Evolutionary conservation across 192 early-diverging fungal species (phyloP), one percentile per base, ranked within the genome.

Genomic region (Kappamyces sp.): DNA sequence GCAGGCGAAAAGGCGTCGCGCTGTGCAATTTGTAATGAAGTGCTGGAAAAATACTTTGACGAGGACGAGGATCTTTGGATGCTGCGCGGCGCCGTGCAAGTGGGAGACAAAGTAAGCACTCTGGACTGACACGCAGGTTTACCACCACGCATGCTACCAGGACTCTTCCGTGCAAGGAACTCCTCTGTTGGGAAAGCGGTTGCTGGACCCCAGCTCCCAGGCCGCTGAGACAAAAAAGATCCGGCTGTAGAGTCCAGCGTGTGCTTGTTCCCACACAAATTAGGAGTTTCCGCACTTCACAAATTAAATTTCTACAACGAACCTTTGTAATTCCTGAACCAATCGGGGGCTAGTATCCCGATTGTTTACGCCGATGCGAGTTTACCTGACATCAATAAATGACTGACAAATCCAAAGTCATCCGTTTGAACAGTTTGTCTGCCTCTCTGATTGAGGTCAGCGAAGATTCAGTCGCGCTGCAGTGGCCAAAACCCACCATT

Each of bases 21-120:
- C 34, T 83, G 79, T 47, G 60, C 63, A 1, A 68, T 84, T 23
- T 84, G 81, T 57, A 51, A 66, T 8, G 81, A 84, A 59, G 40
- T 41, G 40, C 51, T 84, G 7, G 80, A 80, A 51, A 78, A 75
- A 59, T 76, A 67, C 64, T 84, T 64, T 34, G 71, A 83, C 54
- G 80, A 83, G 41, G 80, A 79, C 10, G 51, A 60, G 43, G 81
- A 83, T 35, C 63, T 69, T 12, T 83, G 80, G 80, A 83, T 83
- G 80, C 63, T 84, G n/a, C 48, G 72, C 13, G 63, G 52, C 12
- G 69, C 73, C 12, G 64, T 79, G 9, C 49, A 54, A 36, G 32
- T 61, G 35, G 64, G 70, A 32, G 68, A 68, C 5, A 46, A 51
- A 62, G 71, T 74, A 61, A 58, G 50, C 15, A 15, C 41, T 38